Evolutionary conservation across 306 rosid species (phyloP).

Genomic region (Cyamopsis tetragonoloba): DNA sequence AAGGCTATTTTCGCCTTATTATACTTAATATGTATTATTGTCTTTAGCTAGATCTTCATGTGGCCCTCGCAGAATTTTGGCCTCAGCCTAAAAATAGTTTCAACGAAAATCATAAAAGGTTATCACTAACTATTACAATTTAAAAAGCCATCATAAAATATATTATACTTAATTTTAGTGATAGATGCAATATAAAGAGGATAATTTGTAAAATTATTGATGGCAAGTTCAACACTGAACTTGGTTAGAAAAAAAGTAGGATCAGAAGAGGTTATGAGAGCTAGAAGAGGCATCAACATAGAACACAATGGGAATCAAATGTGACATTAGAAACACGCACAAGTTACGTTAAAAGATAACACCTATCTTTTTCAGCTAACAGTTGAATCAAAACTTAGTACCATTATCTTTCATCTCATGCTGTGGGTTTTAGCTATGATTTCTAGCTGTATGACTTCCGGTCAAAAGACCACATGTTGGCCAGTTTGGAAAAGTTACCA

Average conservation of each 20-base stretch:
- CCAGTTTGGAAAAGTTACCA: too few species aligned
- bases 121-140: background rate
- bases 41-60: slow-evolving; percentile 97
- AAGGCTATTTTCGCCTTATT: too few species aligned
- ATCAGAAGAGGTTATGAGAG: background rate
- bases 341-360: background rate
- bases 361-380: background rate
- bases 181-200: slow-evolving; percentile 1
- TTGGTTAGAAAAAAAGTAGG: background rate
- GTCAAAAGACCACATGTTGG: too few species aligned
- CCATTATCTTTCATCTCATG: too few species aligned
- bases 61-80: slow-evolving; percentile 89
- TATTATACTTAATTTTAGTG: background rate
- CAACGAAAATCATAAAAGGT: background rate
- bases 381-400: background rate
- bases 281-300: background rate
- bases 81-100: slow-evolving; percentile 74
- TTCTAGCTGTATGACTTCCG: too few species aligned
- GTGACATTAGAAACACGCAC: background rate
- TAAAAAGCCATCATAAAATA: background rate
- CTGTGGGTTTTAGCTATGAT: too few species aligned
- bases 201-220: background rate
- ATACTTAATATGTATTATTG: too few species aligned
- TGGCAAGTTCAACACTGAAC: background rate
- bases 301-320: background rate